Conservation (phyloP, 192 early-diverging fungal species). For the Phycomyces nitens region DNA sequence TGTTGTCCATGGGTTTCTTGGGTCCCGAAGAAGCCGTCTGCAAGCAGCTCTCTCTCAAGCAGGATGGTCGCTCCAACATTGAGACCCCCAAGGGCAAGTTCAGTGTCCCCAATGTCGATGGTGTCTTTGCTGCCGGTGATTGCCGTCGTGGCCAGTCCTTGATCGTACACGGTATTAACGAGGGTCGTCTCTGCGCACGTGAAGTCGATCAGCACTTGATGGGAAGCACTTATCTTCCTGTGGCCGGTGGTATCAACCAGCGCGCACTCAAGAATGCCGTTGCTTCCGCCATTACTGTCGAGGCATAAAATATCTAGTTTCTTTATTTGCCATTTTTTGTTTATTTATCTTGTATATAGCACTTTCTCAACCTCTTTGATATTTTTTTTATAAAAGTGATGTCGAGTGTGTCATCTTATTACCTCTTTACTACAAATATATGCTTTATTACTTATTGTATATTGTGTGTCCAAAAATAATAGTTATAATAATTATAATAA, state of each 20-base stretch:
- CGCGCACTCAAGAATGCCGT: conserved; percentile 30
- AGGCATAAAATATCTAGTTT: too few species aligned
- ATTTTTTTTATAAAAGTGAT: too few species aligned
- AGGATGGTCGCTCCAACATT: conserved; percentile 76
- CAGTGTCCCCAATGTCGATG: conserved; percentile 47
- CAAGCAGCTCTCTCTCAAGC: conserved; percentile 76
- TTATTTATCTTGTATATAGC: too few species aligned
- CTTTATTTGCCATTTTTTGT: too few species aligned
- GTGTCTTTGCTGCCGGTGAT: conserved; percentile 96
- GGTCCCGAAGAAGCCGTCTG: conserved; percentile 86
- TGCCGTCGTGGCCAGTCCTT: conserved; percentile 93
- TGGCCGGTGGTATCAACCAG: conserved; percentile 80
- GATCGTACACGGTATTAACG: conserved; percentile 98
- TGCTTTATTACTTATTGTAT: too few species aligned
- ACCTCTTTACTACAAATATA: too few species aligned
- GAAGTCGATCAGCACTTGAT: conserved; percentile 85
- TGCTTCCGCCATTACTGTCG: not conserved
- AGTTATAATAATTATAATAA: too few species aligned
- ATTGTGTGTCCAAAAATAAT: too few species aligned
- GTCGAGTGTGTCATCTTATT: too few species aligned
- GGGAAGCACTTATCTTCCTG: conserved; percentile 80
- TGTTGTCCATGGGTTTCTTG: conserved; percentile 89
- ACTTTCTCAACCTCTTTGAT: too few species aligned
- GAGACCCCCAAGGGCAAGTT: conserved; percentile 76
- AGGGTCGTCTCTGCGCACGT: conserved; percentile 91